Evolutionary conservation across 139 green algal species (phyloP).

Genomic region (Micractinium sp.): DNA sequence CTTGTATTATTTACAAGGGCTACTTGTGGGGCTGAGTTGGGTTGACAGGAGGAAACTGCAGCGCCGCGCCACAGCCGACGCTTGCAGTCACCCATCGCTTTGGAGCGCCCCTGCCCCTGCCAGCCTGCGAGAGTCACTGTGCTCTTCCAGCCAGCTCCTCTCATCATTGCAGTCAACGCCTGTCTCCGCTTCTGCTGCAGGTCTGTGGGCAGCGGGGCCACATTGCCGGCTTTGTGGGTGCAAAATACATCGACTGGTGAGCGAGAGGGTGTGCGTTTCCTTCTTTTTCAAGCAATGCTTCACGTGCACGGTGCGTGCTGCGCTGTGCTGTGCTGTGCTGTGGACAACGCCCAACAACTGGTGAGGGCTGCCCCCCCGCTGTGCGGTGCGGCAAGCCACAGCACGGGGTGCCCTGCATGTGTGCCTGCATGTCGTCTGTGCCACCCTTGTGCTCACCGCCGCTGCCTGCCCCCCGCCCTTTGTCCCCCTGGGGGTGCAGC

Average conservation of each 20-base stretch:
- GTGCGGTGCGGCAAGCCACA: neutral
- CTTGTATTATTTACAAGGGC: neutral
- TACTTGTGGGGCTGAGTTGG: neutral
- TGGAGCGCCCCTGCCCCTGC: neutral
- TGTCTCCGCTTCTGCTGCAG: slow-evolving; percentile 40
- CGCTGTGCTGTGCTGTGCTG: too few relatives aligned
- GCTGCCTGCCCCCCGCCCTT: too few relatives aligned
- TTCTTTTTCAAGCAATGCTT: neutral
- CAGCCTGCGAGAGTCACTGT: too few relatives aligned
- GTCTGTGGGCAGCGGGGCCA: slow-evolving; percentile 86
- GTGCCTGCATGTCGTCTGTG: neutral
- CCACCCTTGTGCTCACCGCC: neutral
- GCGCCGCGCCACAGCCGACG: neutral
- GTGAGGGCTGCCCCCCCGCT: too few relatives aligned
- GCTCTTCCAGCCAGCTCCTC: too few relatives aligned
- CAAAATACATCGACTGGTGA: slow-evolving; percentile 78
- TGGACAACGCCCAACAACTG: too few relatives aligned
- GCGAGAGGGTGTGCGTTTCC: neutral
- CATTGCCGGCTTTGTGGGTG: slow-evolving; percentile 85
- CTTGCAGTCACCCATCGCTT: neutral
- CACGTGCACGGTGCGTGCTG: neutral
- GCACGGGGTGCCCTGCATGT: neutral
- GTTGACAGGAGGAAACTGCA: neutral
- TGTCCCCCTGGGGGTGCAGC: neutral
- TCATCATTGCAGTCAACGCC: neutral